Conservation (phyloP, 352 stramenopile genomes). For the Phytophthora pini region DNA sequence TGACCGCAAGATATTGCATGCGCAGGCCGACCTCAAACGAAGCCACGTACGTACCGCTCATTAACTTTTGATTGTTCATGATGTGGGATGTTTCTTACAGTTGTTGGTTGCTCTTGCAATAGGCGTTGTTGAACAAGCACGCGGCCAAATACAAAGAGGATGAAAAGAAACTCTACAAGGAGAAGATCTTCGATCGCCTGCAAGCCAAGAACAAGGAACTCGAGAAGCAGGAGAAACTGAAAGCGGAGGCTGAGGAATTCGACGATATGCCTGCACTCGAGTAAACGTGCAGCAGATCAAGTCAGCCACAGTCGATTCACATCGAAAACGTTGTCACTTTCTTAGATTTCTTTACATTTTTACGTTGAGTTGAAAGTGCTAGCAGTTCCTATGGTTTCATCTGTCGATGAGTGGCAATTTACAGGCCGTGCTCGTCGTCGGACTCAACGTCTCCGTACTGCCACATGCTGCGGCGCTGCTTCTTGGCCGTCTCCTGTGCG, state of each 20-base stretch:
- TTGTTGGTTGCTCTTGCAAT: not conserved
- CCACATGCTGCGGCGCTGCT: slow-evolving; percentile 94
- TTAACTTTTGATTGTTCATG: not conserved
- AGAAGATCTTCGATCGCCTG: slow-evolving; percentile 89
- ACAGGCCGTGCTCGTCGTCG: slow-evolving; percentile 86
- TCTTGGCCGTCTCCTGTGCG: slow-evolving; percentile 93
- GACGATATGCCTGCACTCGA: slow-evolving; percentile 87
- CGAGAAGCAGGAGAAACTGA: slow-evolving; percentile 72
- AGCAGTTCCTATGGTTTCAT: slow-evolving; percentile 23
- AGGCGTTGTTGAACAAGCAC: slow-evolving; percentile 65
- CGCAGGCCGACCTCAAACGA: slow-evolving; percentile 73
- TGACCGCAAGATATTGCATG: slow-evolving; percentile 65
- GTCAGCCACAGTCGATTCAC: slow-evolving; percentile 40
- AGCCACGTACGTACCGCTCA: slow-evolving; percentile 45
- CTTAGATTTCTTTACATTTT: slow-evolving; percentile 26
- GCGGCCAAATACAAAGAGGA: slow-evolving; percentile 82
- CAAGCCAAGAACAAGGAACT: slow-evolving; percentile 83
- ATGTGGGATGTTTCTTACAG: not conserved
- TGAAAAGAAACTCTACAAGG: slow-evolving; percentile 90
- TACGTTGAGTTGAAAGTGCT: slow-evolving; percentile 29
- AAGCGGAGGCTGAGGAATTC: slow-evolving; percentile 73
- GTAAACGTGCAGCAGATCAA: slow-evolving; percentile 68
- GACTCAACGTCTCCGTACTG: slow-evolving; percentile 97
- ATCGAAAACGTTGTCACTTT: slow-evolving; percentile 19
- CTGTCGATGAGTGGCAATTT: slow-evolving; percentile 11